Evolutionary conservation across 2,329 filamentous ascomycete species (phyloP), one percentile per base, ranked within the genome.

Genomic region (Furcasterigmium furcatum): DNA sequence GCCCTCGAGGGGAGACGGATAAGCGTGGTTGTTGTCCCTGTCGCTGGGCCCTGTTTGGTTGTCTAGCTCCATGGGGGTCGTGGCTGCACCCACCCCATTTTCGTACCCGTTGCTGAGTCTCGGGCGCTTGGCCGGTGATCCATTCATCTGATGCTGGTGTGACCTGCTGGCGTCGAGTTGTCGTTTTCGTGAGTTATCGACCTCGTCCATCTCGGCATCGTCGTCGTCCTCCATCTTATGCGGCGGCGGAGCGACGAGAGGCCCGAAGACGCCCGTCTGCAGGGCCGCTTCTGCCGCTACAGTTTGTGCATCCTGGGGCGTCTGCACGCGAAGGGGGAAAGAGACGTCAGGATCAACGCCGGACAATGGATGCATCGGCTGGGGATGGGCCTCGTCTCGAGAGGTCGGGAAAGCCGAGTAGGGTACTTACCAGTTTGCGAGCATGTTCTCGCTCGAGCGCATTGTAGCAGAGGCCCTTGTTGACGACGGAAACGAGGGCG

Each of bases 21-120:
- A 85, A 55, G 81, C 81, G 62, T 84, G 79, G 58, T 80, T 79
- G 58, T 71, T 68, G 52, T 68, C 65, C 46, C 64, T 64, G 46
- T 65, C 61, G 53, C 70, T 62, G 44, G 32, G 42, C 18, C 25
- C 34, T 44, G 42, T 27, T 21, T 70, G 67, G 32, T 66, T 66
- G 62, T 84, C 80, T 52, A 83, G 63, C 53, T 84, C 80, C 79
- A 84, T 82, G 53, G 79, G 74, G 51, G 74, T 70, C 57, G 49
- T 55, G 46, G 57, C 55, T 52, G 74, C 68, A 61, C 72, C 76
- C 57, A 66, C 60, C 55, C 70, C 71, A 61, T 79, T 78, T 58
- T 81, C 79, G 64, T 74, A 78, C 60, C 79, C 80, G 69, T 84
- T 84, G 67, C 74, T 81, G 57, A 84, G 70, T 58, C 77, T 73